Evolutionary conservation across 139 green algal genomes (phyloP), one percentile per base, ranked within the genome.

Genomic region (Yamagishiella unicocca): DNA sequence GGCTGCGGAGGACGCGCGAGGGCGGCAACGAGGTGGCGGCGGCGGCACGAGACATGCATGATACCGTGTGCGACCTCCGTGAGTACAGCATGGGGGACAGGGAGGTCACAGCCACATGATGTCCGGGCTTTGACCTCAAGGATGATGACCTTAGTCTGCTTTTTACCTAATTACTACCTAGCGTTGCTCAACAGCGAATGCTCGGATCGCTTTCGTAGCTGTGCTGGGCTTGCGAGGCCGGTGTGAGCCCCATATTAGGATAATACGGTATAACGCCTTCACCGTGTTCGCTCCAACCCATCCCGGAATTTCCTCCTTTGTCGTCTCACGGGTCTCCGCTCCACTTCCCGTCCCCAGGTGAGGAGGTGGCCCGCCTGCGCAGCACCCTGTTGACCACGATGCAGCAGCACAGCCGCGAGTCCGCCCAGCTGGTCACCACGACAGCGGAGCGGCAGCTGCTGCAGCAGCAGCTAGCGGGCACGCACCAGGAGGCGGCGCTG

Each of bases 1-100:
- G 80, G 55, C 80, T 89, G 71, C 35, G 71, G 35, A 72, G 82
- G 5, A 86, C 79, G 31, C 71, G 88, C 37, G 33, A 87, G 46
- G 82, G 83, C 21, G 85, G 87, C 19, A 43, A 64, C 27, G 61
- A 90, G 72, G 72, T 90, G 25, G 87, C 87, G 37, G 80, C 35
- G 3, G 80, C 62, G n/a, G 87, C 87, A 14, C 24, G 38, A 2
- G 62, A 84, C 53, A 73, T 90, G 80, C 81, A 88, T 29, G 73
- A 87, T 12, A 78, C 74, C 17, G 58, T 88, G 31, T 68, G 53
- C 70, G 79, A 87, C 33, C 70, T 85, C 33, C 45, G 87, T 90
- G 55, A 84, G 87, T 87, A 45, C 50, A 12, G 12, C 50, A 17
- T 58, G n/a, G n/a, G n/a, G n/a, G n/a, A n/a, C n/a, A n/a, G n/a